These are phyloP conservation scores for Carex arenaria DNA, from an alignment of 202 grass and related monocot genomes.

Conservation along the genomic window DNA sequence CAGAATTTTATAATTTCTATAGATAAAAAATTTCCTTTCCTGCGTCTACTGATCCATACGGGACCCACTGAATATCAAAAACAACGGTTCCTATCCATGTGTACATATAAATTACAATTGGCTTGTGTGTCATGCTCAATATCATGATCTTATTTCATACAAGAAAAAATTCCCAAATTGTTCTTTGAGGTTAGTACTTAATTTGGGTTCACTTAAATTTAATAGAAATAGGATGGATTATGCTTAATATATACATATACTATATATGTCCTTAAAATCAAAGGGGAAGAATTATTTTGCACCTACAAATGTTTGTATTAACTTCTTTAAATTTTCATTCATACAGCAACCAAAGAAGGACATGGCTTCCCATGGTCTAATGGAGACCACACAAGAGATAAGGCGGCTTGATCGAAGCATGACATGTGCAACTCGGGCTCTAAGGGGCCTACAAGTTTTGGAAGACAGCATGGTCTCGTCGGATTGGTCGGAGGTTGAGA, in stretches of 20 bases:
- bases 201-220: background rate
- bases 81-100: too few species aligned
- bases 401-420: conserved; percentile 50
- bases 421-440: conserved; percentile 39
- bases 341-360: background rate
- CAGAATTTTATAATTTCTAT: too few species aligned
- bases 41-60: too few species aligned
- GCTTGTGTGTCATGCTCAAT: background rate
- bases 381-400: background rate
- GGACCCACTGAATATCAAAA: too few species aligned
- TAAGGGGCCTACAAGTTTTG: conserved; percentile 70
- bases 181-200: background rate
- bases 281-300: background rate
- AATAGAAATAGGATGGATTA: background rate
- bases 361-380: background rate
- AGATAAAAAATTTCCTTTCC: too few species aligned
- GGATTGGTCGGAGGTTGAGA: conserved; percentile 66
- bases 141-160: background rate
- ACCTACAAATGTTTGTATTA: background rate
- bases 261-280: background rate
- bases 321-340: background rate
- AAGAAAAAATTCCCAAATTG: background rate
- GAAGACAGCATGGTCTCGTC: conserved; percentile 42
- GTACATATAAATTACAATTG: background rate
- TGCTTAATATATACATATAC: background rate